Evolutionary conservation across 192 early-diverging fungal species (phyloP).

Genomic region (Backusella parvicylindrica): DNA sequence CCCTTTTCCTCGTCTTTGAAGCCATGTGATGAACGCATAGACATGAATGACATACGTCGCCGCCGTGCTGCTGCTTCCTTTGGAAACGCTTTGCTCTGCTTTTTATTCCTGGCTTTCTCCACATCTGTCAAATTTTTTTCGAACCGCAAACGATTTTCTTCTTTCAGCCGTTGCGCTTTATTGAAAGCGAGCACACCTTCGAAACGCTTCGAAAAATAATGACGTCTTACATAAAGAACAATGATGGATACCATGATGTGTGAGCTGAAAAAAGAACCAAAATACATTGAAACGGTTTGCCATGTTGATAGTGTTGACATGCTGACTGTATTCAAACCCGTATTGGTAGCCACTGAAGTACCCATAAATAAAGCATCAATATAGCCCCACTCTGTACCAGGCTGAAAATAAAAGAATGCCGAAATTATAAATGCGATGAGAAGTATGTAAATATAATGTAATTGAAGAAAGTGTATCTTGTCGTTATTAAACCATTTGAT

Average conservation of each 20-base stretch:
- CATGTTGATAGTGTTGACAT: conserved; percentile 20
- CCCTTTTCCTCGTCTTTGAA: background rate
- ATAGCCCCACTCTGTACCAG: conserved; percentile 20
- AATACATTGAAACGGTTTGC: conserved; percentile 11
- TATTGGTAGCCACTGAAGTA: conserved; percentile 23
- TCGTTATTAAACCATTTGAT: conserved; percentile 14
- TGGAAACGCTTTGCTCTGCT: background rate
- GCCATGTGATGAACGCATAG: background rate
- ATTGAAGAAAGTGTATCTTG: conserved; percentile 31
- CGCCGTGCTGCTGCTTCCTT: background rate
- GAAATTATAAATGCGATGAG: conserved; percentile 23
- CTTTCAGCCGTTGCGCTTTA: conserved; percentile 12
- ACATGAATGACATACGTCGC: conserved; percentile 8
- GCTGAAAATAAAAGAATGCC: conserved; percentile 15
- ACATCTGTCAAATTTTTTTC: background rate
- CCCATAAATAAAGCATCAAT: conserved; percentile 34
- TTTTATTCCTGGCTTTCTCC: background rate
- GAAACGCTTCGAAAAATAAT: conserved; percentile 33
- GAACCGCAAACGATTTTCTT: conserved; percentile 8
- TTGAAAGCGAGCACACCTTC: conserved; percentile 25
- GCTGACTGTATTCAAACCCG: conserved; percentile 26
- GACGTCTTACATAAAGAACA: conserved; percentile 17
- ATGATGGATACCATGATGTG: conserved; percentile 22
- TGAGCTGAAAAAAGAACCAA: conserved; percentile 25
- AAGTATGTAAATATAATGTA: conserved; percentile 32